Evolutionary conservation across 257 asterid species (phyloP), one percentile per base, ranked within the genome.

Genomic region (Thymus quinquecostatus): DNA sequence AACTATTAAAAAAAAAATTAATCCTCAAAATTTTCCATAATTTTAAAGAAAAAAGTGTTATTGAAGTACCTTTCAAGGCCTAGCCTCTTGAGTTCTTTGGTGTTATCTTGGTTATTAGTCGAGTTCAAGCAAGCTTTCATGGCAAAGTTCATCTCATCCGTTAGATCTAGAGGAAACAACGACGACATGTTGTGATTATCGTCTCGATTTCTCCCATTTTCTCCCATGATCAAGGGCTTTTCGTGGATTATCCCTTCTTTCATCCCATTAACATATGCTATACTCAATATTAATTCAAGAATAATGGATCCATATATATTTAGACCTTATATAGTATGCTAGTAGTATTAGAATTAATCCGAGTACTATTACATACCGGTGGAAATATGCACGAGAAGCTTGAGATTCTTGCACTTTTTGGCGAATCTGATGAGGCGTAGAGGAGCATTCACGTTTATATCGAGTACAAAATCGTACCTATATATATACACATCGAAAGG

Each of bases 371-470:
- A 41, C 28, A n/a, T 78, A 79, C 87, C 84, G 0, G 84, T 80
- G 0, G 87, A 81, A 29, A 75, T 73, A 14, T 80, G 77, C 54
- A 72, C 75, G 34, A 58, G 70, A 10, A 83, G 79, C 78, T 83
- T 73, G 66, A 83, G 82, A 28, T 83, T 80, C 75, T 78, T 78
- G 85, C 88, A 83, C 12, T 64, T 75, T 51, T 78, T 83, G 1
- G 88, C 88, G 29, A 83, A 78, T 69, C 81, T 66, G 86, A 80
- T 76, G 0, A 80, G 44, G 1, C 81, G 73, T 41, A 49, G 76
- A 56, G 84, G 84, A 3, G 81, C 88, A 9, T 40, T 81, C 27
- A 79, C 81, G 45, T 83, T 83, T 53, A 66, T 38, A 40, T 81
- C 88, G 0, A 81, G 78, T 38, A 80, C 60, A 8, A 73, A 43